Evolutionary conservation across 257 asterid genomes (phyloP).

Genomic region (Gentiana straminea): DNA sequence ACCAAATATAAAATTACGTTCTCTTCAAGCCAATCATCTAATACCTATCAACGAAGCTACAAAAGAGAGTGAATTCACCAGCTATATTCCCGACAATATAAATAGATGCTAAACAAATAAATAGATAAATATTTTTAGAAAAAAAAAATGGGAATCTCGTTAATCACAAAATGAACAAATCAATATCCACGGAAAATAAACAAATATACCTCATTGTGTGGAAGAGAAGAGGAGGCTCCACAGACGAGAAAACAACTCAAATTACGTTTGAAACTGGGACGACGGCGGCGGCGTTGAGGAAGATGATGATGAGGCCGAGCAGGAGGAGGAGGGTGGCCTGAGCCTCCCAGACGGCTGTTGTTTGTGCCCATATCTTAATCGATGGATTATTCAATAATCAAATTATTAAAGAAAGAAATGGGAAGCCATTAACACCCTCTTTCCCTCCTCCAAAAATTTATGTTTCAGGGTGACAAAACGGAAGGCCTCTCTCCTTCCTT

Average conservation of each 20-base stretch:
- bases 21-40: background rate
- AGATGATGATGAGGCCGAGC: background rate
- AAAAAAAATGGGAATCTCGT: background rate
- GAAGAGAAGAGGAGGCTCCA: constrained; percentile 19
- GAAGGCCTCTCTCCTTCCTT: background rate
- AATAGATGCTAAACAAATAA: background rate
- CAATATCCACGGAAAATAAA: too few species aligned
- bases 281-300: background rate
- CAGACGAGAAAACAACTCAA: constrained; percentile 22
- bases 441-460: constrained; percentile 6
- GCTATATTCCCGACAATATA: too few species aligned
- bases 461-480: background rate
- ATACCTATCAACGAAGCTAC: background rate
- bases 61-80: background rate
- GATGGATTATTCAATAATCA: too few species aligned
- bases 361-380: constrained; percentile 20
- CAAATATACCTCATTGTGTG: constrained; percentile 14
- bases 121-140: background rate
- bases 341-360: constrained; percentile 19
- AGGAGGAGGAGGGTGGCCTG: constrained; percentile 7
- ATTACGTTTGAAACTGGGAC: constrained; percentile 15
- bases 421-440: constrained; percentile 1
- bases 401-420: background rate
- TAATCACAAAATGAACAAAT: background rate
- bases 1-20: too few species aligned